A percentile compares a stretch with the other conserved stretches of the same genome.
phyloP scores from a whole-genome alignment of 1,284 basidiomycete species.

The Irpex sp. region DNA sequence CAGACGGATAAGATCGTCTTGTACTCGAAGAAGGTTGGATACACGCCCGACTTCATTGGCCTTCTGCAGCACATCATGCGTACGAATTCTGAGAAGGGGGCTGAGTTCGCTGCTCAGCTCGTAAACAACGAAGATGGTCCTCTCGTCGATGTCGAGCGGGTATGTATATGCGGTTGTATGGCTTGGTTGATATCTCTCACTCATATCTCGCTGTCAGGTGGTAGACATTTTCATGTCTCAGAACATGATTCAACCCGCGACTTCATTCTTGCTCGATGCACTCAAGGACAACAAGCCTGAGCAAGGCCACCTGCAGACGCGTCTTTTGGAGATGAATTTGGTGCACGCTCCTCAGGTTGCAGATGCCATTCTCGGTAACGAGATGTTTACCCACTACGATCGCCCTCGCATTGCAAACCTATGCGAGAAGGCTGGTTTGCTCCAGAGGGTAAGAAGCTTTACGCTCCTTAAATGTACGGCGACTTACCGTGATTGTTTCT shows the following conservation, averaged over 20 bases:
- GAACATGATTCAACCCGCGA: constrained; percentile 99
- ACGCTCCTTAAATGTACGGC: constrained; percentile 29
- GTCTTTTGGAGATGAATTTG: constrained; percentile 98
- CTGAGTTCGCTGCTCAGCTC: constrained; percentile 96
- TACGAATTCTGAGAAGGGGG: constrained; percentile 96
- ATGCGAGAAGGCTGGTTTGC: constrained; percentile 96
- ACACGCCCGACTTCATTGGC: constrained; percentile 93
- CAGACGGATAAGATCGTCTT: constrained; percentile 99
- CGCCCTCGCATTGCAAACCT: constrained; percentile 97
- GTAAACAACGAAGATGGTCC: constrained; percentile 95
- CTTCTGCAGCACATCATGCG: constrained; percentile 99
- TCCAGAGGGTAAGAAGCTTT: constrained; percentile 77
- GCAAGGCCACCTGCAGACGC: constrained; percentile 96
- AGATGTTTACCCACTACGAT: constrained; percentile 99
- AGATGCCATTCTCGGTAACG: constrained; percentile 98
- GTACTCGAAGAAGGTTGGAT: constrained; percentile 98
- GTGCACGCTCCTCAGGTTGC: constrained; percentile 98
- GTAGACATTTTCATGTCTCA: constrained; percentile 99
- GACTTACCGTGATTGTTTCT: constrained; percentile 19
- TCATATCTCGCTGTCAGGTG: constrained; percentile 53
- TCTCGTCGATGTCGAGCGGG: constrained; percentile 94
- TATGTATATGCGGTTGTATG: constrained; percentile 41
- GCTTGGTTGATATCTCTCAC: constrained; percentile 7
- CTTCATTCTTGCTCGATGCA: constrained; percentile 98
- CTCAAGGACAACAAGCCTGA: constrained; percentile 99